Percentiles rank a stretch among this genome's conserved stretches.
Conservation (phyloP, 352 stramenopile genomes). For the Globisporangium middletonii region DNA sequence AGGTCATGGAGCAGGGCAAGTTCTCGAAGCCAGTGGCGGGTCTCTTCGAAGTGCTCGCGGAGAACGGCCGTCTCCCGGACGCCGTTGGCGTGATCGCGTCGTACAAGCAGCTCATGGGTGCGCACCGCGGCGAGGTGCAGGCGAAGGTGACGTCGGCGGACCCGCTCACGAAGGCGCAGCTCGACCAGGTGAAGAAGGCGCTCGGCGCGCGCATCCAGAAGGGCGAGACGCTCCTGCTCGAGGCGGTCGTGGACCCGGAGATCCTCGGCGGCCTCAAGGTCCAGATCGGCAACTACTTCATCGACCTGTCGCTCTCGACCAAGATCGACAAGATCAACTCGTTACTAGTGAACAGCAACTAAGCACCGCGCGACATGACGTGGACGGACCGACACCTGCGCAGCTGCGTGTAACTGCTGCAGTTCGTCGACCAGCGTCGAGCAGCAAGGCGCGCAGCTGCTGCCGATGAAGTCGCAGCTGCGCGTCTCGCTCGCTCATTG, state of each 20-base stretch:
- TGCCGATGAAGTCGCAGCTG: too few relatives aligned
- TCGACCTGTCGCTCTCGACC: conserved; percentile 93
- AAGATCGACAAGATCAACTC: conserved; percentile 95
- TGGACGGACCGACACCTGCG: background rate
- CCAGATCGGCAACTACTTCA: conserved; percentile 97
- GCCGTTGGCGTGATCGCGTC: conserved; percentile 80
- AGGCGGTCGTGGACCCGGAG: conserved; percentile 89
- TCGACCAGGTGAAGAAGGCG: conserved; percentile 91
- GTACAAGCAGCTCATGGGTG: conserved; percentile 94
- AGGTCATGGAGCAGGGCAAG: conserved; percentile 88
- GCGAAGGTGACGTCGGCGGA: conserved; percentile 96
- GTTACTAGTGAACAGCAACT: conserved; percentile 67
- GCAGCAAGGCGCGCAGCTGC: too few relatives aligned
- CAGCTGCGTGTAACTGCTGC: background rate
- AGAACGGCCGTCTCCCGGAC: conserved; percentile 94
- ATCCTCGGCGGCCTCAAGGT: conserved; percentile 96
- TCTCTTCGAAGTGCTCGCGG: conserved; percentile 94
- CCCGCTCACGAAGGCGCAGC: conserved; percentile 88
- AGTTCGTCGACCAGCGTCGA: background rate
- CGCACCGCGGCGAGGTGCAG: conserved; percentile 92
- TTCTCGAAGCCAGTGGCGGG: conserved; percentile 92
- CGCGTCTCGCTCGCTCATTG: too few relatives aligned
- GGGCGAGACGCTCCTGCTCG: conserved; percentile 90
- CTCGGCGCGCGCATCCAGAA: conserved; percentile 85
- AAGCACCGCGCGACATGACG: conserved; percentile 9